Evolutionary conservation across 2,329 filamentous ascomycete species (phyloP).

Genomic region (Monilinia laxa): DNA sequence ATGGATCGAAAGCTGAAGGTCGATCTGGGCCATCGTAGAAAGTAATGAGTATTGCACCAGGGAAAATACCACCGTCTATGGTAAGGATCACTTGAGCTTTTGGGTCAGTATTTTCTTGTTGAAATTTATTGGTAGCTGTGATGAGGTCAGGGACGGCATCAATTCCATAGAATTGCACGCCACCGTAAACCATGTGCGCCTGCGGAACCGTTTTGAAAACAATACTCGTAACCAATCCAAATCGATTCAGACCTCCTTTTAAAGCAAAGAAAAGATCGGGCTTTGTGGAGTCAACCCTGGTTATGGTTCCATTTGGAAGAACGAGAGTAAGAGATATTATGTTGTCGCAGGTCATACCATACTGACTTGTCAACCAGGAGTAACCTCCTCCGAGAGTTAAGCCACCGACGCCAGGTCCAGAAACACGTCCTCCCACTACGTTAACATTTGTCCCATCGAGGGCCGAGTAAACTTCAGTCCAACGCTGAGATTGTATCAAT

Average conservation of each 20-base stretch:
- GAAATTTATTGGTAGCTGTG: conserved; percentile 36
- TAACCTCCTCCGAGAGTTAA: conserved; percentile 41
- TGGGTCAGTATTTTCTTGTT: conserved; percentile 34
- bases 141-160: conserved; percentile 31
- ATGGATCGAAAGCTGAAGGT: conserved; percentile 33
- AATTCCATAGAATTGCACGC: conserved; percentile 38
- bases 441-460: conserved; percentile 27
- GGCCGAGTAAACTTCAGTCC: conserved; percentile 27
- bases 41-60: conserved; percentile 29
- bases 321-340: conserved; percentile 32
- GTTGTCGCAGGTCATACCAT: conserved; percentile 42
- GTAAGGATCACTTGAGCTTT: conserved; percentile 39
- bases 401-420: conserved; percentile 39
- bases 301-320: conserved; percentile 37
- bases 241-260: conserved; percentile 31
- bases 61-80: conserved; percentile 27
- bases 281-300: conserved; percentile 36
- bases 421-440: conserved; percentile 31
- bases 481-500: conserved; percentile 24
- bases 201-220: conserved; percentile 41
- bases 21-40: conserved; percentile 40
- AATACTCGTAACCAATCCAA: conserved; percentile 40
- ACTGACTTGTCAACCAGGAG: conserved; percentile 37
- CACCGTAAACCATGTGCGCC: conserved; percentile 31
- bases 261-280: conserved; percentile 42